Evolutionary conservation across 129 eudicot species (phyloP).

Genomic region (Kitagawia praeruptora): DNA sequence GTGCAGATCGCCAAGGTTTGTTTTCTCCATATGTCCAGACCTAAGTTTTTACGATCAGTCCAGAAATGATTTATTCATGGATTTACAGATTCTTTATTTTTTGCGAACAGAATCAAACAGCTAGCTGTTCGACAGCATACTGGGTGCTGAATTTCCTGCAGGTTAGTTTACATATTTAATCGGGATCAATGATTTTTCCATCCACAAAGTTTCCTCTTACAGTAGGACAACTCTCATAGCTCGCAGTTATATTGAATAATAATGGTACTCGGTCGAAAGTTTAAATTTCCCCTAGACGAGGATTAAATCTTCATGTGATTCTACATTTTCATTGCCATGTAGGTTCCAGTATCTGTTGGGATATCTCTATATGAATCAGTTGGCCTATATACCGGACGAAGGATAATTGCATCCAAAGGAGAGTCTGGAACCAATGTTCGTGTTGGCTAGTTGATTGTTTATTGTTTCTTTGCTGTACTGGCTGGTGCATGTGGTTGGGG

Average conservation of each 20-base stretch:
- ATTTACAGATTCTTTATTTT: background rate
- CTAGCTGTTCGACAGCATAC: slow-evolving; percentile 56
- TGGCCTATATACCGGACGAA: slow-evolving; percentile 25
- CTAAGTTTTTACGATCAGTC: background rate
- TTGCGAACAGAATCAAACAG: slow-evolving; percentile 50
- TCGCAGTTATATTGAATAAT: background rate
- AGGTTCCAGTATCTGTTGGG: slow-evolving; percentile 74
- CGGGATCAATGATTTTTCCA: background rate
- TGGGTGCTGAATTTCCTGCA: slow-evolving; percentile 78
- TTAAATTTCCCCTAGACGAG: background rate
- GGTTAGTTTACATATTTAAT: slow-evolving; percentile 24
- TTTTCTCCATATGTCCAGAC: background rate
- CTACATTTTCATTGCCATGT: background rate
- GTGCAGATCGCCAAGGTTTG: slow-evolving; percentile 36
- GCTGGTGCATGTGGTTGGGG: slow-evolving; percentile 79
- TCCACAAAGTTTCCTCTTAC: background rate
- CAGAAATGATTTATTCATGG: no score
- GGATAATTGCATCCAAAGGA: slow-evolving; percentile 67
- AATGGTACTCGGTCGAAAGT: background rate
- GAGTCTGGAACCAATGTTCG: slow-evolving; percentile 33
- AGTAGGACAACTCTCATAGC: background rate
- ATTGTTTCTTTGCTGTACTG: slow-evolving; percentile 44
- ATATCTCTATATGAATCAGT: slow-evolving; percentile 57
- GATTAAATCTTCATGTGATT: background rate
- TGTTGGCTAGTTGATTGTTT: slow-evolving; percentile 42